Evolutionary conservation across 495 filamentous ascomycete genomes (phyloP).

Genomic region (Penicillium waksmanii): DNA sequence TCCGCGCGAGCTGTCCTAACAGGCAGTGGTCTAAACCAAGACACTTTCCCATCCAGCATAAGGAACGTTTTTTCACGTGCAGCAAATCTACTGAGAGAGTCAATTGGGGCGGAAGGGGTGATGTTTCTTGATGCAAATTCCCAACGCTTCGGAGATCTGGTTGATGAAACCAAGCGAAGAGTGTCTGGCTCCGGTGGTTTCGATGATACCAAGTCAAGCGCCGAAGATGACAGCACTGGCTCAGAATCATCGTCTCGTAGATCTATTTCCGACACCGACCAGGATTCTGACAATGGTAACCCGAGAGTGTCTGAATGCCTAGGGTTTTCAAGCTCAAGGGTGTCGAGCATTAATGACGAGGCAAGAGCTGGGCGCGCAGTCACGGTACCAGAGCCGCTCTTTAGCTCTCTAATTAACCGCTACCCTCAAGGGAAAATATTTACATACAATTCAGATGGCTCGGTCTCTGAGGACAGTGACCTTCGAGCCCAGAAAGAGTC

Average conservation of each 20-base stretch:
- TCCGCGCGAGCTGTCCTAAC: slow-evolving; percentile 13
- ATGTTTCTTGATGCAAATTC: slow-evolving; percentile 53
- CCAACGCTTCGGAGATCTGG: slow-evolving; percentile 18
- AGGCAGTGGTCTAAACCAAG: slow-evolving; percentile 16
- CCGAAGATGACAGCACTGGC: slow-evolving; percentile 24
- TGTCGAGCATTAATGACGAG: slow-evolving; percentile 27
- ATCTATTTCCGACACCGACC: not conserved
- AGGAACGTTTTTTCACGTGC: slow-evolving; percentile 1
- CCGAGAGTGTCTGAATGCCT: slow-evolving; percentile 1
- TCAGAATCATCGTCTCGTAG: slow-evolving; percentile 2
- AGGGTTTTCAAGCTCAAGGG: slow-evolving; percentile 24
- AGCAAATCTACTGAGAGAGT: slow-evolving; percentile 24
- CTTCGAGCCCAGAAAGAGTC: slow-evolving; percentile 1
- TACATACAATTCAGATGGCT: slow-evolving; percentile 51
- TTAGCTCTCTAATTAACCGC: slow-evolving; percentile 41
- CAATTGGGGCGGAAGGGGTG: slow-evolving; percentile 55
- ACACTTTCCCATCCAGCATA: not conserved
- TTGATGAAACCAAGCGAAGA: slow-evolving; percentile 12
- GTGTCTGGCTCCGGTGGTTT: slow-evolving; percentile 6
- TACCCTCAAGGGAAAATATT: slow-evolving; percentile 65
- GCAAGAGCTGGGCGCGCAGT: slow-evolving; percentile 39
- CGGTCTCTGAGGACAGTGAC: slow-evolving; percentile 30
- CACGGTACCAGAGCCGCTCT: slow-evolving; percentile 18
- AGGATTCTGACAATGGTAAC: not conserved
- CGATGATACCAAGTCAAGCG: slow-evolving; percentile 10